Conservation (phyloP, 345 rosid genomes). For the Arabidopsis thaliana region TAIR10.1 NC_003070.9:25605501-25606000, state of each 20-base stretch:
- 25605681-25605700: background rate
- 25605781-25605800: conserved; percentile 17
- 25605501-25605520: conserved; percentile 22
- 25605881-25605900: conserved; percentile 39
- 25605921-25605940: conserved; percentile 33
- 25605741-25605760: conserved; percentile 16
- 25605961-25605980: conserved; percentile 42
- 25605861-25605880: conserved; percentile 38
- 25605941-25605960: conserved; percentile 44
- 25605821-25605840: conserved; percentile 30
- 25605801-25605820: background rate
- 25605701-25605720: background rate
- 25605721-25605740: background rate
- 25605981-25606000: conserved; percentile 42
- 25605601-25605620: conserved; percentile 31
- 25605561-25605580: conserved; percentile 35
- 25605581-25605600: conserved; percentile 33
- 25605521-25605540: conserved; percentile 20
- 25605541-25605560: conserved; percentile 33
- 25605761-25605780: background rate
- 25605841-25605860: conserved; percentile 44
- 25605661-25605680: background rate
- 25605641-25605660: background rate
- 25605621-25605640: conserved; percentile 6
- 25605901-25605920: conserved; percentile 31